Percentiles rank a stretch among this genome's conserved stretches.
Evolutionary conservation across 148 eudicot species (phyloP).

Genomic region (Vaccinium myrtillus): DNA sequence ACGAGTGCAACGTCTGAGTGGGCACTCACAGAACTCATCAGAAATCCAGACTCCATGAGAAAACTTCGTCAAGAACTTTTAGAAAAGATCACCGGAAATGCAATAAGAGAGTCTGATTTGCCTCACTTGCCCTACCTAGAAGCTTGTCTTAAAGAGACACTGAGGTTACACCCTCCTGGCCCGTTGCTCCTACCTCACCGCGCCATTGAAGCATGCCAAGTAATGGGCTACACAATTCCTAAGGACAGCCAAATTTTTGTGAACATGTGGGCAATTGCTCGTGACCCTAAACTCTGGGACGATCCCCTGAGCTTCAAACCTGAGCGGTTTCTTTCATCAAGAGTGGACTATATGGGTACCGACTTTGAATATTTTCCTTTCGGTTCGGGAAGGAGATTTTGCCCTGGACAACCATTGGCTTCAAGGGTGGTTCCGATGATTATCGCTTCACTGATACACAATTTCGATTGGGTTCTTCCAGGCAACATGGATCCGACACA

Average conservation of each 20-base stretch:
- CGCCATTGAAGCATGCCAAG: constrained; percentile 2
- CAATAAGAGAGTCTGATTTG: constrained; percentile 6
- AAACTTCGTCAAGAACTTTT: background rate
- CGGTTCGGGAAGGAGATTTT: constrained; percentile 17
- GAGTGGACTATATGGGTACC: constrained; percentile 10
- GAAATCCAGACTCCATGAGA: background rate
- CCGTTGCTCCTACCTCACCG: constrained; percentile 17
- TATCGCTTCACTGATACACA: background rate
- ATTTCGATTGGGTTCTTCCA: background rate
- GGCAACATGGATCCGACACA: background rate
- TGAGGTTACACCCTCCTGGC: constrained; percentile 16
- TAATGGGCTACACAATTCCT: constrained; percentile 13
- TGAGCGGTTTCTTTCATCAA: constrained; percentile 1
- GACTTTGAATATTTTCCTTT: constrained; percentile 15
- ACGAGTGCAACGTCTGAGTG: constrained; percentile 5
- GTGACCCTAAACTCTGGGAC: constrained; percentile 11
- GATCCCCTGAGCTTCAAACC: constrained; percentile 12
- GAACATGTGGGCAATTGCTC: constrained; percentile 19
- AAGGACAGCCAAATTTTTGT: constrained; percentile 6
- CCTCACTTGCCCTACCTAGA: background rate
- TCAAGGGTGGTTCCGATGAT: background rate
- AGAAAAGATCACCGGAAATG: background rate
- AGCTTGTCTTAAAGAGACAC: constrained; percentile 17
- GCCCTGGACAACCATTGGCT: constrained; percentile 18
- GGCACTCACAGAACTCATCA: constrained; percentile 4